A percentile compares a stretch with the other conserved stretches of the same genome.
Evolutionary conservation across 306 rosid genomes (phyloP).

Genomic region (Datisca glomerata): DNA sequence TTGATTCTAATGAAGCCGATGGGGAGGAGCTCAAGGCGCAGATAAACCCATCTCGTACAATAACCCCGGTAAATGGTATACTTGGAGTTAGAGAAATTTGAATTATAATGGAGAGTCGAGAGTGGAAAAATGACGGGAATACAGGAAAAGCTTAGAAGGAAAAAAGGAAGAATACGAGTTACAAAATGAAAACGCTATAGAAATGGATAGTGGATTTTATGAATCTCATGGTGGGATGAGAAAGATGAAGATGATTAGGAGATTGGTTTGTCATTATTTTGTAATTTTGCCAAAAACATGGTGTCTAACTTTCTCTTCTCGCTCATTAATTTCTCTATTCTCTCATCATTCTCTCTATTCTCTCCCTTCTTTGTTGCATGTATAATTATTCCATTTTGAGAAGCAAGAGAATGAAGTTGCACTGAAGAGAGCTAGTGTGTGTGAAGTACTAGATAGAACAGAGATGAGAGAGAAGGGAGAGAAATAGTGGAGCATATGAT

Average conservation of each 20-base stretch:
- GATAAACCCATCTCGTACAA: constrained; percentile 54
- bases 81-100: constrained; percentile 13
- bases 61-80: constrained; percentile 33
- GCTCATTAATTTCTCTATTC: too few species aligned
- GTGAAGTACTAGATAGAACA: too few species aligned
- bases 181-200: constrained; percentile 35
- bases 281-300: too few species aligned
- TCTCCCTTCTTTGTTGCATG: too few species aligned
- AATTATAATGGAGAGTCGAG: constrained; percentile 33
- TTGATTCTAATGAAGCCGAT: constrained; percentile 15
- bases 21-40: constrained; percentile 41
- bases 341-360: too few species aligned
- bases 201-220: constrained; percentile 11
- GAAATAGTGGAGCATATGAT: too few species aligned
- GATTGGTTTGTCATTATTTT: constrained; percentile 4
- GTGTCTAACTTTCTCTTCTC: too few species aligned
- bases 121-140: constrained; percentile 25
- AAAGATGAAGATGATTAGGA: background rate
- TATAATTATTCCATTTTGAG: too few species aligned
- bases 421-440: too few species aligned
- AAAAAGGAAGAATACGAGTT: background rate
- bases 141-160: constrained; percentile 11
- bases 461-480: too few species aligned
- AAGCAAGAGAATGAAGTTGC: too few species aligned
- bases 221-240: constrained; percentile 31